Conservation (phyloP, 2,329 filamentous ascomycete species). For the Chaetomium sp. region DNA sequence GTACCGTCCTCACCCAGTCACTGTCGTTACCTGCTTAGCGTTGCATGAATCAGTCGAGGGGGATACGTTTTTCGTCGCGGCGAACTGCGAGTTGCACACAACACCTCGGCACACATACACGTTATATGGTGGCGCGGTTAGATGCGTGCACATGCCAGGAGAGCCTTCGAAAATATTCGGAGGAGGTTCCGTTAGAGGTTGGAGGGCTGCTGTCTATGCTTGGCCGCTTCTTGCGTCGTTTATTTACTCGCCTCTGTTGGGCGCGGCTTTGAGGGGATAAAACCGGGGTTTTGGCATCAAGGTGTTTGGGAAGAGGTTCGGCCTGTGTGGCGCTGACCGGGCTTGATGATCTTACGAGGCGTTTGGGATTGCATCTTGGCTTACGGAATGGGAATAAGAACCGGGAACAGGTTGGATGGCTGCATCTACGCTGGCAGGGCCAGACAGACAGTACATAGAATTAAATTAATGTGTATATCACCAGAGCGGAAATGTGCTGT, state of each 20-base stretch:
- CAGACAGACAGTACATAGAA: background rate
- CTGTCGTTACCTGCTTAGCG: background rate
- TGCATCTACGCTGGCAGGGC: background rate
- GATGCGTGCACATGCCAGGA: background rate
- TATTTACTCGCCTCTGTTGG: background rate
- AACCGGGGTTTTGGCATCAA: background rate
- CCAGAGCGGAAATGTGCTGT: background rate
- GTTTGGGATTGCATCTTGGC: background rate
- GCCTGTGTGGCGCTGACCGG: background rate
- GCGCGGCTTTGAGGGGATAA: constrained; percentile 3
- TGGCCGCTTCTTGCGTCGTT: background rate
- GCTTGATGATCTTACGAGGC: constrained; percentile 4
- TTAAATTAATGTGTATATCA: constrained; percentile 13
- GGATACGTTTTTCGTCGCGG: constrained; percentile 8
- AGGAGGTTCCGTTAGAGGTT: too few species aligned
- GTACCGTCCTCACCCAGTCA: constrained; percentile 1
- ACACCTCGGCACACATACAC: background rate
- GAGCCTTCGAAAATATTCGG: background rate
- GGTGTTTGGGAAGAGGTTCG: background rate
- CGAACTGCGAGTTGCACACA: background rate
- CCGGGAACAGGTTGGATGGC: background rate
- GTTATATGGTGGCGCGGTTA: background rate
- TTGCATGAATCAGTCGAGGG: background rate
- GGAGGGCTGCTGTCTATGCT: background rate
- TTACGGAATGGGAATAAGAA: background rate